Conservation (phyloP, 2,329 filamentous ascomycete genomes). For the Esteya vermicola region DNA sequence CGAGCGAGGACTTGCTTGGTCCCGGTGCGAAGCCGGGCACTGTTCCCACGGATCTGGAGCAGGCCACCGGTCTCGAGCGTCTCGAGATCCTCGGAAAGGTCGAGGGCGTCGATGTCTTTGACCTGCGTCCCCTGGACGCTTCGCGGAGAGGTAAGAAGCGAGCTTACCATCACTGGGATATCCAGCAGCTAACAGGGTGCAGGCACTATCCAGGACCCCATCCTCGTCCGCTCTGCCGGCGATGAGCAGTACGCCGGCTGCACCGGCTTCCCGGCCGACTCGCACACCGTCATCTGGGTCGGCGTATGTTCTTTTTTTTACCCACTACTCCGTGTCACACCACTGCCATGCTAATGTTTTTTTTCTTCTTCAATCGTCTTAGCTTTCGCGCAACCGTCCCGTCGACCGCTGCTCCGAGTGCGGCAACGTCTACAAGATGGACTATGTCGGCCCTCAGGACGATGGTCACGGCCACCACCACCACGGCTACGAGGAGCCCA, state of each 20-base stretch:
- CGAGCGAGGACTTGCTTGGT: slow-evolving; percentile 66
- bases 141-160: slow-evolving; percentile 57
- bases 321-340: too few relatives aligned
- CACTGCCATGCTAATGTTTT: not conserved
- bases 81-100: slow-evolving; percentile 98
- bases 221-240: slow-evolving; percentile 78
- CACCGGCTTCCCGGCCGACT: slow-evolving; percentile 87
- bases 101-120: slow-evolving; percentile 95
- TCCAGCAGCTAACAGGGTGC: not conserved
- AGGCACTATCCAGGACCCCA: slow-evolving; percentile 84
- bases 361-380: too few relatives aligned
- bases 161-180: too few relatives aligned
- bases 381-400: slow-evolving; percentile 75
- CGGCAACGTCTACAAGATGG: slow-evolving; percentile 94
- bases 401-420: slow-evolving; percentile 94
- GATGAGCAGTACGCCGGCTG: slow-evolving; percentile 96
- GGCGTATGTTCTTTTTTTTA: slow-evolving; percentile 46
- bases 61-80: slow-evolving; percentile 94
- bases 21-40: slow-evolving; percentile 72
- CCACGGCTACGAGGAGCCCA: slow-evolving; percentile 63
- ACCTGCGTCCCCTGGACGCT: slow-evolving; percentile 91
- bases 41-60: slow-evolving; percentile 86
- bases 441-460: slow-evolving; percentile 77
- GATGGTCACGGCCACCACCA: slow-evolving; percentile 45
- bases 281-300: slow-evolving; percentile 82